Evolutionary conservation across 2,329 filamentous ascomycete species (phyloP).

Genomic region (Thelonectria discophora): DNA sequence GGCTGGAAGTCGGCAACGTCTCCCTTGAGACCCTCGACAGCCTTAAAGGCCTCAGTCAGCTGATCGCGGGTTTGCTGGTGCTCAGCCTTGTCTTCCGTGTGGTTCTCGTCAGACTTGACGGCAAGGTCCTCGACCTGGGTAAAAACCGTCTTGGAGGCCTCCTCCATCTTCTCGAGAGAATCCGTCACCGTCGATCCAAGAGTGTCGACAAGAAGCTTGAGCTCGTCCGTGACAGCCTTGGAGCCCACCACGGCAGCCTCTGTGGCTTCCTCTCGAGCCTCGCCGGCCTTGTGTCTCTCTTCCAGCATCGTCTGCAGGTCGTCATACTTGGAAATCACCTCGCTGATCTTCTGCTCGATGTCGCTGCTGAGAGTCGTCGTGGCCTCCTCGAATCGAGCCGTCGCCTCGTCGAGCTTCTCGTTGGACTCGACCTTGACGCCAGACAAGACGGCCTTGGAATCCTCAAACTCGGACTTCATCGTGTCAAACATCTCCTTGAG

Average conservation of each 20-base stretch:
- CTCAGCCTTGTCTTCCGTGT: slow-evolving; percentile 77
- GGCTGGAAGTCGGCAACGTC: slow-evolving; percentile 86
- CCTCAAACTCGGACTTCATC: slow-evolving; percentile 88
- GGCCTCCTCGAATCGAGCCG: slow-evolving; percentile 67
- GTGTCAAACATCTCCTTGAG: slow-evolving; percentile 77
- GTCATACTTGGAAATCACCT: slow-evolving; percentile 87
- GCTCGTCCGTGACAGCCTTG: slow-evolving; percentile 84
- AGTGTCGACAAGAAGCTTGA: slow-evolving; percentile 85
- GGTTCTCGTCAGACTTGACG: slow-evolving; percentile 77
- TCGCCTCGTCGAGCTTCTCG: slow-evolving; percentile 73
- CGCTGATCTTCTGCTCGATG: slow-evolving; percentile 73
- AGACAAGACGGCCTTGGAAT: slow-evolving; percentile 80
- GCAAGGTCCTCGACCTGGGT: slow-evolving; percentile 82
- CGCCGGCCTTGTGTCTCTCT: slow-evolving; percentile 75
- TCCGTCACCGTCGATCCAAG: slow-evolving; percentile 83
- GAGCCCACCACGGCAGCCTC: slow-evolving; percentile 78
- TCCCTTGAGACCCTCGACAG: slow-evolving; percentile 79
- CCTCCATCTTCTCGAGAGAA: slow-evolving; percentile 84
- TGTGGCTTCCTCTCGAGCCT: slow-evolving; percentile 76
- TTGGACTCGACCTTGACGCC: slow-evolving; percentile 85
- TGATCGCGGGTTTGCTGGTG: slow-evolving; percentile 86
- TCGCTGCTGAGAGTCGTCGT: slow-evolving; percentile 63
- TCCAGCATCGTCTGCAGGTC: slow-evolving; percentile 80
- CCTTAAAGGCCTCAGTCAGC: slow-evolving; percentile 76
- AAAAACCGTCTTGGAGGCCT: slow-evolving; percentile 88